Percentiles rank a stretch among this genome's conserved stretches.
Evolutionary conservation across 164 flowering plant genomes (phyloP).

Genomic region (Kingdonia uniflora): DNA sequence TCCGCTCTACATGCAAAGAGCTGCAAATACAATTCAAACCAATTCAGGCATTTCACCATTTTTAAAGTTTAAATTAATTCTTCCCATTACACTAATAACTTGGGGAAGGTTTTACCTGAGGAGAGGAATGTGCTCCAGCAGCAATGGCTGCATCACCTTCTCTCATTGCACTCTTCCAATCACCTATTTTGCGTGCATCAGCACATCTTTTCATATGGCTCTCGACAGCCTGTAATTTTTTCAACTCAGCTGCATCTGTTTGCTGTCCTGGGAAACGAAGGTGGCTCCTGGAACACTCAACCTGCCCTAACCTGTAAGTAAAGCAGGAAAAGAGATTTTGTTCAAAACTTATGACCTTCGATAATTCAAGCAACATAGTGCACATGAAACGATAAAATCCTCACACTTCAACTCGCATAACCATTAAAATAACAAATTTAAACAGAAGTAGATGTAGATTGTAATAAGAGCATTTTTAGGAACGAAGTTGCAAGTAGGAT

Average conservation of each 20-base stretch:
- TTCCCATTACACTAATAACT: neutral
- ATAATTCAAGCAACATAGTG: neutral
- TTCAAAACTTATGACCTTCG: neutral
- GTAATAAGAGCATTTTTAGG: too few species aligned
- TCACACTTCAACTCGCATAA: too few species aligned
- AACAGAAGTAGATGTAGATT: too few species aligned
- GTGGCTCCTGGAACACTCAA: conserved; percentile 64
- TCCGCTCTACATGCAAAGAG: conserved; percentile 74
- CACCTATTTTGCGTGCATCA: conserved; percentile 62
- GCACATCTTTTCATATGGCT: conserved; percentile 50
- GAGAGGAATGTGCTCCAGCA: conserved; percentile 69
- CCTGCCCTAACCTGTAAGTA: conserved; percentile 58
- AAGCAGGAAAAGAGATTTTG: too few species aligned
- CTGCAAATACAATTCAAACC: conserved; percentile 31
- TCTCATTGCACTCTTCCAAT: conserved; percentile 66
- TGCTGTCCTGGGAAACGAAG: conserved; percentile 35
- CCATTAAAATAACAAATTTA: too few species aligned
- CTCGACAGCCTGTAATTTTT: conserved; percentile 52
- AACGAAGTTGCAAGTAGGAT: too few species aligned
- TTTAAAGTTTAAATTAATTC: neutral
- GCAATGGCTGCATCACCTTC: conserved; percentile 83
- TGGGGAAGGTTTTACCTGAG: conserved; percentile 42
- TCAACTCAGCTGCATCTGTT: conserved; percentile 46
- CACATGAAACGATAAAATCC: too few species aligned
- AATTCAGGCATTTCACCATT: conserved; percentile 1